Base-by-base conservation (phyloP, 177 flowering plant species). In the Vitis hybrid region DNA sequence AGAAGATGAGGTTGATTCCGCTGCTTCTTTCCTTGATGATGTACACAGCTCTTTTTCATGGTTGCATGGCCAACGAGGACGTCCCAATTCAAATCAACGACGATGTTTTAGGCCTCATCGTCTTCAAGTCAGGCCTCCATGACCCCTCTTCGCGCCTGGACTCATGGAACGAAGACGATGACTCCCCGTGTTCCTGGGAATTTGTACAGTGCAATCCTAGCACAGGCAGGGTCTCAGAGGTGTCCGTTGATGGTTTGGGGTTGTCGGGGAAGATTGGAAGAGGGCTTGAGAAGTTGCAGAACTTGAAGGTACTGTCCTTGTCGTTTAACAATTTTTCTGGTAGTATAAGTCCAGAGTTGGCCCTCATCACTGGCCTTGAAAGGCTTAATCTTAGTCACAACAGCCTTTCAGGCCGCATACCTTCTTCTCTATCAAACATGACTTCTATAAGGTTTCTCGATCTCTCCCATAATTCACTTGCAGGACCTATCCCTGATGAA, bases 21-120 rank as follows among this genome's bases (percentile, higher is more conserved):
- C 71, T 72, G 35, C 30, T 71, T 18, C 24, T 73, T 35, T 11
- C 54, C 52, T 68, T 70, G 2, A n/a, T 69, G 40, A 7, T 68
- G n/a, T 73, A 56, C 62, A 60, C 62, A 55, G 67, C 64, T 13
- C 68, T 72, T 67, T n/a, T 58, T 3, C 62, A 46, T 49, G 27
- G 7, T 13, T 75, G 79, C 76, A 59, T 65, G 60, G 64, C 67
- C 27, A 62, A 67, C 60, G 62, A 46, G 67, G 72, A 65, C 46
- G 70, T 69, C 13, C 8, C 80, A 2, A 12, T 79, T 11, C 85
- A 84, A 35, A 85, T 92, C 60, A 86, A 90, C 73, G 97, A 94
- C 70, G 99, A 95, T 52, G 87, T 95, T 6, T 66, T 95, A 19
- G 99, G 98, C 24, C 87, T 95, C n/a, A 87, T 93, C 6, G 98